phyloP scores from a whole-genome alignment of 1,284 basidiomycete genomes.

The Malassezia caprae region DNA sequence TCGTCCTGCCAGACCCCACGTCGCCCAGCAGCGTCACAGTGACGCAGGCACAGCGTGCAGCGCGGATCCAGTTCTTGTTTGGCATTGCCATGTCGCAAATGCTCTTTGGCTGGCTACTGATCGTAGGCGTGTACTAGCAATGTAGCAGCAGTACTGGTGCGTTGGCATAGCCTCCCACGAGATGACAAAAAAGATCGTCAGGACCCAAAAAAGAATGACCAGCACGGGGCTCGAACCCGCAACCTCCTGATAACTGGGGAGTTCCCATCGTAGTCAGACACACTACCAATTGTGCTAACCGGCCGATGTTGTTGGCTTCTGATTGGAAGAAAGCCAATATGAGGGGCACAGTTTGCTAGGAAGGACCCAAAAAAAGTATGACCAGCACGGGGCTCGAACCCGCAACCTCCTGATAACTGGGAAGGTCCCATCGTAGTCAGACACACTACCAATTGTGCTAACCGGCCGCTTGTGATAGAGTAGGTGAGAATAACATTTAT shows the following conservation, averaged over 20 bases:
- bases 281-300: constrained; percentile 25
- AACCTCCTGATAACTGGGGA: constrained; percentile 17
- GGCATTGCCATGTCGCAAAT: constrained; percentile 62
- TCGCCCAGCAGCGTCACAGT: constrained; percentile 56
- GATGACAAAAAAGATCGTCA: background rate
- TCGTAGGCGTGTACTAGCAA: constrained; percentile 29
- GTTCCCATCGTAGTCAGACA: constrained; percentile 20
- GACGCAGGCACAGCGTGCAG: constrained; percentile 65
- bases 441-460: constrained; percentile 25
- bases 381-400: constrained; percentile 24
- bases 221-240: constrained; percentile 24
- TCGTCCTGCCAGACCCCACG: constrained; percentile 65
- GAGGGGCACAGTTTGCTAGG: background rate
- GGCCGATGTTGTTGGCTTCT: constrained; percentile 1
- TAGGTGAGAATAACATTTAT: background rate
- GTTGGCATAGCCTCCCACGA: no score
- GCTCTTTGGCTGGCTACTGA: constrained; percentile 38
- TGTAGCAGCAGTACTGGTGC: background rate
- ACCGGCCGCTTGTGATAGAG: constrained; percentile 9
- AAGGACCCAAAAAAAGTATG: background rate
- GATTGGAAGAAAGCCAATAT: background rate
- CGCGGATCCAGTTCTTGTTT: constrained; percentile 77
- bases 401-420: constrained; percentile 20
- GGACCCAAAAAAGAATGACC: constrained; percentile 16
- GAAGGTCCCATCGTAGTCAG: constrained; percentile 16